Evolutionary conservation across 2,329 filamentous ascomycete species (phyloP), one percentile per base, ranked within the genome.

Genomic region (Mycosphaerelloides madeirae): DNA sequence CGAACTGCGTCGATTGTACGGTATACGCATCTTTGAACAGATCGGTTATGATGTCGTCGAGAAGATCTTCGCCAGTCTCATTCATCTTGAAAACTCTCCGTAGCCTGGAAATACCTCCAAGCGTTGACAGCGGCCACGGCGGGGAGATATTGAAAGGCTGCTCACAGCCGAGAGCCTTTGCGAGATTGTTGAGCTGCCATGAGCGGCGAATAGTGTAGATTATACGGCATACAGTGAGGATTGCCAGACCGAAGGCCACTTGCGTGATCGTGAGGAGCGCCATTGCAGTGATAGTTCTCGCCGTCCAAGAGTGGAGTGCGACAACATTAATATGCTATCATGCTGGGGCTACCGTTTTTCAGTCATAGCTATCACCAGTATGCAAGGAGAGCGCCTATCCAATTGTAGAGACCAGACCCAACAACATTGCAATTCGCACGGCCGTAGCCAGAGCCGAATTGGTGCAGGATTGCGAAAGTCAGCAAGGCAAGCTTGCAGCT

Each of bases 131-230:
- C 2, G 48, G 48, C 44, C 44, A 51, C 15, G 38, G 25, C 11
- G 44, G 42, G 8, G 44, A 41, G 13, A 46, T 25, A 28, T 48
- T 35, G 13, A 18, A 16, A 15, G 50, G 48, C 25, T 40, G 20
- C 29, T 44, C 28, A 34, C 52, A 52, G 31, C 43, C 43, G 38
- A 46, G 34, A 6, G 34, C 29, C n/a, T 44, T 37, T 9, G 46
- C 43, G 16, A 52, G 49, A 3, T n/a, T 28, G 12, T 41, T 20
- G 39, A 49, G 43, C 13, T 43, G 22, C 12, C 38, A 22, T 12
- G 25, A 18, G 28, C 29, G 42, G 9, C 15, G 13, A 12, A 37
- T 29, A 15, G 18, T 34, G 32, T 45, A 48, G 16, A 29, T 15
- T 28, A 46, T 13, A 9, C 9, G 22, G 22, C 5, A 25, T 6